phyloP scores from a whole-genome alignment of 108 stramenopile species.

The Skeletonema menzelii region DNA sequence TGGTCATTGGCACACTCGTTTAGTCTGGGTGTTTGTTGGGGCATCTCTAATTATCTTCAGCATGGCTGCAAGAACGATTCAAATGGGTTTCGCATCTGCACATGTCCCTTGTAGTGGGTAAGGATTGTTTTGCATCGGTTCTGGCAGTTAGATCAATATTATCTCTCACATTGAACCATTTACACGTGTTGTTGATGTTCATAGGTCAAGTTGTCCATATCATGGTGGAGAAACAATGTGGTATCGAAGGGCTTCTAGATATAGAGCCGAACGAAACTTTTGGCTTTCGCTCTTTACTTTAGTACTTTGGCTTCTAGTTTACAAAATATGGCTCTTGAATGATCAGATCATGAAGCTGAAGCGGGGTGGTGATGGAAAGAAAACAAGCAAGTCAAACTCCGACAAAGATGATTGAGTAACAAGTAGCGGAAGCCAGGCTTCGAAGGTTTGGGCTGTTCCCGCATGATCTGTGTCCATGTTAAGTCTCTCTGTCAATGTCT shows the following conservation, averaged over 20 bases:
- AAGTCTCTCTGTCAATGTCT: no score
- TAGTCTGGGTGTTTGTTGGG: constrained; percentile 38
- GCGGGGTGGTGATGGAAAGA: constrained; percentile 9
- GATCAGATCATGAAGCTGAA: constrained; percentile 33
- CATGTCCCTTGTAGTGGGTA: constrained; percentile 44
- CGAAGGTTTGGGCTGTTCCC: no score
- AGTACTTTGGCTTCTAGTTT: constrained; percentile 45
- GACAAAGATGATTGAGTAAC: neutral
- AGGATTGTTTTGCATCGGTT: constrained; percentile 1
- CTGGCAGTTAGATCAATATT: neutral
- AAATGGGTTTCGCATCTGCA: constrained; percentile 27
- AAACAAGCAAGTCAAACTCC: neutral
- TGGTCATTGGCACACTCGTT: constrained; percentile 24
- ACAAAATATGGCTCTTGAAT: constrained; percentile 37
- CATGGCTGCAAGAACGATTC: constrained; percentile 17
- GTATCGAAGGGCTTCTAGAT: constrained; percentile 37
- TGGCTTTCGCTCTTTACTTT: constrained; percentile 47
- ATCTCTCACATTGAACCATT: neutral
- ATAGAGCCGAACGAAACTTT: constrained; percentile 49
- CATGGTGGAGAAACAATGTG: constrained; percentile 50
- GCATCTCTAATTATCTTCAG: constrained; percentile 27
- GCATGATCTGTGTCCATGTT: no score
- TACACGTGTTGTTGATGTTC: neutral
- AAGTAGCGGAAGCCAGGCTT: no score
- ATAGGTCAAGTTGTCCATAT: constrained; percentile 33